phyloP scores from a whole-genome alignment of 768 basidiomycete genomes.

The Daedaleopsis sinensis region DNA sequence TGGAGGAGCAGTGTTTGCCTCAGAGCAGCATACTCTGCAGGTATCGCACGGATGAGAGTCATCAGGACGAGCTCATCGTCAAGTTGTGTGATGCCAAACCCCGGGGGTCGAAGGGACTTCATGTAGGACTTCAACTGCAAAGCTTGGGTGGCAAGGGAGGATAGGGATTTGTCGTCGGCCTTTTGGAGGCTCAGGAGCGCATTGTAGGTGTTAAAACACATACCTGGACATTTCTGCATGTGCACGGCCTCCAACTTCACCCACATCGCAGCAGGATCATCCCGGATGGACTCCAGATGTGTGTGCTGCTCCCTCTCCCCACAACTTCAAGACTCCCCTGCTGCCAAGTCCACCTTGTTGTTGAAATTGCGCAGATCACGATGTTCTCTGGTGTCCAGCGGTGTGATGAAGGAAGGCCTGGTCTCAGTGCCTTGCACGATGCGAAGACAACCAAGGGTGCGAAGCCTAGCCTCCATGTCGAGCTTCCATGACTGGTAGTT shows the following conservation, averaged over 20 bases:
- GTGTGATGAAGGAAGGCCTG: background rate
- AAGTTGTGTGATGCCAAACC: slow-evolving; percentile 12
- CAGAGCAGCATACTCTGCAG: background rate
- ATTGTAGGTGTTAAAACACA: too few relatives aligned
- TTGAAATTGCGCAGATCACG: slow-evolving; percentile 3
- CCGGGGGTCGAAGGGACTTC: slow-evolving; percentile 11
- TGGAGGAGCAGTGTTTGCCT: background rate
- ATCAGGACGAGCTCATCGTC: slow-evolving; percentile 19
- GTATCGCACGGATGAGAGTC: slow-evolving; percentile 1
- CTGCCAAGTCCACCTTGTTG: slow-evolving; percentile 5
- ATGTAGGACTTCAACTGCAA: slow-evolving; percentile 17
- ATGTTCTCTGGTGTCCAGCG: background rate
- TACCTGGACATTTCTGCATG: slow-evolving; percentile 16
- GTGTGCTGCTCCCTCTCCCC: slow-evolving; percentile 9
- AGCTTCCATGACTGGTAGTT: too few relatives aligned
- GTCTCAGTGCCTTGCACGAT: slow-evolving; percentile 8
- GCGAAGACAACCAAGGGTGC: too few relatives aligned
- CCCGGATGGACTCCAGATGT: slow-evolving; percentile 6
- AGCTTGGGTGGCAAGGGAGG: too few relatives aligned
- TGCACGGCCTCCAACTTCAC: slow-evolving; percentile 16
- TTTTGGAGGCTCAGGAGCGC: too few relatives aligned
- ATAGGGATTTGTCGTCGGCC: too few relatives aligned
- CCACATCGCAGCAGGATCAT: slow-evolving; percentile 15
- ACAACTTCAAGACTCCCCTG: too few relatives aligned
- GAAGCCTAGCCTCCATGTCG: too few relatives aligned